Percentiles rank a stretch among this genome's conserved stretches.
phyloP scores from a whole-genome alignment of 257 asterid species.

The Coffea eugenioides region DNA sequence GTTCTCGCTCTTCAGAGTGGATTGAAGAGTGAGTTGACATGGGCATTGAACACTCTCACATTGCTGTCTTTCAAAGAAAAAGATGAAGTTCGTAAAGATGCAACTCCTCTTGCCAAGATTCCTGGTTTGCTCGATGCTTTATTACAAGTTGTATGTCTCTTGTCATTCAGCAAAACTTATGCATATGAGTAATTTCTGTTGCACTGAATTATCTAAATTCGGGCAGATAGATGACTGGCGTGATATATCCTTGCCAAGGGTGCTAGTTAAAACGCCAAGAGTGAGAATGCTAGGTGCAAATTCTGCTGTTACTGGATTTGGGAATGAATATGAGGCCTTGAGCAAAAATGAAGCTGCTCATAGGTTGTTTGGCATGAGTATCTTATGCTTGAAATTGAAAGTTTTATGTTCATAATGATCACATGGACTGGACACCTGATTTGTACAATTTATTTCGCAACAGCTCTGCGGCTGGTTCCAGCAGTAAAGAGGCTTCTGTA shows the following conservation, averaged over 20 bases:
- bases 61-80: slow-evolving; percentile 94
- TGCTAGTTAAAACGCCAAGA: slow-evolving; percentile 70
- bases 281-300: slow-evolving; percentile 67
- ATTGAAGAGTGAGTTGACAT: slow-evolving; percentile 89
- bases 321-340: slow-evolving; percentile 66
- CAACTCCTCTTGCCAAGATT: slow-evolving; percentile 94
- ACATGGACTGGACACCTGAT: slow-evolving; percentile 5
- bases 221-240: slow-evolving; percentile 98
- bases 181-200: neutral
- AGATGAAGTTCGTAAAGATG: slow-evolving; percentile 91
- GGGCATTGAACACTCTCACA: slow-evolving; percentile 95
- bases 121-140: slow-evolving; percentile 94
- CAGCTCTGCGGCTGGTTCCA: slow-evolving; percentile 58
- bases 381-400: neutral
- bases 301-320: slow-evolving; percentile 86
- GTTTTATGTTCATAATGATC: slow-evolving; percentile 12
- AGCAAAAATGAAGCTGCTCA: slow-evolving; percentile 59
- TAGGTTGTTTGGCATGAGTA: slow-evolving; percentile 37
- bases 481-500: slow-evolving; percentile 56
- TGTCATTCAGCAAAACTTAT: slow-evolving; percentile 2
- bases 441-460: slow-evolving; percentile 14
- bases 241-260: slow-evolving; percentile 86
- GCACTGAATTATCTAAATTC: neutral
- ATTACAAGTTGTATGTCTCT: slow-evolving; percentile 81
- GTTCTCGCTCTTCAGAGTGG: slow-evolving; percentile 98